Base-by-base conservation (phyloP, 202 grass and related monocot species). In the Zoysia matrella region DNA sequence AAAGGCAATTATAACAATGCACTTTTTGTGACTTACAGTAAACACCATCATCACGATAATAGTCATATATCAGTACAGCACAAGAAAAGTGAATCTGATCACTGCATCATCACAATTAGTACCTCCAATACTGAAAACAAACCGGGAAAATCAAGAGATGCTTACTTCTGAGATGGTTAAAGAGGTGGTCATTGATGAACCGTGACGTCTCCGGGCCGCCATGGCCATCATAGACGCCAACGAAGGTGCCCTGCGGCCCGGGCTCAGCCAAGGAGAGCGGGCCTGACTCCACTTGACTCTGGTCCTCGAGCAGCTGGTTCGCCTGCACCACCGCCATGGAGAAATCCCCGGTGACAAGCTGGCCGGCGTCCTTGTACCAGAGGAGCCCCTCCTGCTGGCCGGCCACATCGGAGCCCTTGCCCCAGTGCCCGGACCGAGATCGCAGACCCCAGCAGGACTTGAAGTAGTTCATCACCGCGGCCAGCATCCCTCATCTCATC, bases 321-420 rank as follows among this genome's bases (percentile, higher is more conserved):
- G 94, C 94, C 83, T 97, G 94, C 78, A 97, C 92, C 66, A 97
- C 90, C 15, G 94, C 92, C 92, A 97, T 97, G 71, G 92, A 97
- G 94, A 94, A 97, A 40, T 97, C 94, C 55, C 94, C 94, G 46
- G 84, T 89, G 70, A 74, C 67, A 71, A 89, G 84, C 67, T 92
- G 90, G 16, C 94, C 94, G 14, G 73, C 72, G 84, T 97, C 94
- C 81, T 97, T 97, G 86, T 97, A 97, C 94, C 94, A 97, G 40
- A 97, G 89, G 67, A 97, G 94, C 18, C 94, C 90, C 14, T 97
- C 94, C 85, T 86, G 88, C 64, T 86, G 85, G 61, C 89, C 92
- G 16, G 86, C 81, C 4, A 65, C 63, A 50, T 94, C 91, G 39
- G 86, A 86, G 46, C 85, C 83, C 50, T 86, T 88, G 75, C 78